These are phyloP conservation scores for Volutella citrinella DNA, from an alignment of 2,329 filamentous ascomycete species.

Conservation along the genomic window DNA sequence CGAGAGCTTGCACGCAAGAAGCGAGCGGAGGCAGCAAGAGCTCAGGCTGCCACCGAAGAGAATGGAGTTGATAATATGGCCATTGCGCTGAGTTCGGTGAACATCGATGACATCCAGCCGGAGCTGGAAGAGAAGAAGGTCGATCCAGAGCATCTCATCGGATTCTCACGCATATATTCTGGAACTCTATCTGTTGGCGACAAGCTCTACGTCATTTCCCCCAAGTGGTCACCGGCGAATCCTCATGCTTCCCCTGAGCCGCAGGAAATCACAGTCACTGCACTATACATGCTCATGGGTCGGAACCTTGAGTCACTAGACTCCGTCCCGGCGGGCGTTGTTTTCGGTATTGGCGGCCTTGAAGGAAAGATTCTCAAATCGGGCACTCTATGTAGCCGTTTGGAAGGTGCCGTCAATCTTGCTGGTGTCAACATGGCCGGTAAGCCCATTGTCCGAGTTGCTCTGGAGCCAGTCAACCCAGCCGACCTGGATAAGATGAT, in stretches of 20 bases:
- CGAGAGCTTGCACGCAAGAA: constrained; percentile 84
- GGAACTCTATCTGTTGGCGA: constrained; percentile 88
- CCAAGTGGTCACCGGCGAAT: constrained; percentile 84
- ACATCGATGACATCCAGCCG: constrained; percentile 51
- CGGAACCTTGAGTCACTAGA: constrained; percentile 78
- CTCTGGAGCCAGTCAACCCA: constrained; percentile 89
- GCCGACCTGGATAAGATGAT: constrained; percentile 95
- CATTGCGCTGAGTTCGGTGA: constrained; percentile 58
- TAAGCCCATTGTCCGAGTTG: constrained; percentile 91
- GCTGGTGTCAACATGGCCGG: constrained; percentile 78
- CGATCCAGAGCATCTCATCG: constrained; percentile 85
- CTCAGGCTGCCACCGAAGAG: constrained; percentile 58
- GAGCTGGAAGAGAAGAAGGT: constrained; percentile 54
- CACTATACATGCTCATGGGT: constrained; percentile 95
- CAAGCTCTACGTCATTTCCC: constrained; percentile 83
- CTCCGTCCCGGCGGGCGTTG: constrained; percentile 86
- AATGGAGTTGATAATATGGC: constrained; percentile 55
- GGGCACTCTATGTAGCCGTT: constrained; percentile 84
- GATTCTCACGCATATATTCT: constrained; percentile 91
- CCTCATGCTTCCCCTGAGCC: constrained; percentile 71
- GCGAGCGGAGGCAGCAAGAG: constrained; percentile 79
- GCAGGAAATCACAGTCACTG: constrained; percentile 78
- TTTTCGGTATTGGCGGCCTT: constrained; percentile 91
- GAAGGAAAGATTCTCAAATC: constrained; percentile 95
- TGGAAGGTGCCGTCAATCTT: constrained; percentile 84